Conservation (phyloP, 2,329 filamentous ascomycete species). For the Penicillium sp. region DNA sequence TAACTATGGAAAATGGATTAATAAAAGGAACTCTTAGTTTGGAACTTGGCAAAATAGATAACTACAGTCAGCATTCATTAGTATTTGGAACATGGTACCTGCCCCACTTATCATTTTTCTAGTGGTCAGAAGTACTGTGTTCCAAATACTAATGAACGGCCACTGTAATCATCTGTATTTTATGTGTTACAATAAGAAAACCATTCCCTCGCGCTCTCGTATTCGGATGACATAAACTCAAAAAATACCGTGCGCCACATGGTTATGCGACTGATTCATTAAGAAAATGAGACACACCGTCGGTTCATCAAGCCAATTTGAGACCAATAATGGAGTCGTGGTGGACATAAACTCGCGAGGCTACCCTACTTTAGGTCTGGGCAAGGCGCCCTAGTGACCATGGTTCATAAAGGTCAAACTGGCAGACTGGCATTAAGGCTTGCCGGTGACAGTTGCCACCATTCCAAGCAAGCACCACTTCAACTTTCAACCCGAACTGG, state of each 20-base stretch:
- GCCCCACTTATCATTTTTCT: no score
- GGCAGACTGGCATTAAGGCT: constrained; percentile 25
- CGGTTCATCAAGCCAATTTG: constrained; percentile 22
- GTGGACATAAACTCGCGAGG: constrained; percentile 5
- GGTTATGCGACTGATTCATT: constrained; percentile 26
- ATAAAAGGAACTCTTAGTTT: not conserved
- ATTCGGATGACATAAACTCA: constrained; percentile 29
- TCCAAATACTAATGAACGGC: no score
- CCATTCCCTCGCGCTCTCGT: constrained; percentile 21
- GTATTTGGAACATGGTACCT: no score
- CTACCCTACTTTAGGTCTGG: constrained; percentile 1
- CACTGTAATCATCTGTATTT: not conserved
- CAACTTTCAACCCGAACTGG: not conserved
- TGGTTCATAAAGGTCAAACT: constrained; percentile 20
- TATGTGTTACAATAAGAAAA: not conserved
- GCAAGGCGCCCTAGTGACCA: constrained; percentile 20
- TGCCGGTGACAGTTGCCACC: constrained; percentile 32
- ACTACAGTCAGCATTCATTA: no score
- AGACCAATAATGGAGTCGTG: constrained; percentile 7
- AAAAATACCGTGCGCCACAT: constrained; percentile 31
- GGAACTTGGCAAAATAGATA: not conserved
- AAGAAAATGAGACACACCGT: constrained; percentile 18
- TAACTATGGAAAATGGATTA: not conserved
- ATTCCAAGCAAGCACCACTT: not conserved
- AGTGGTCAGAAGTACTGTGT: no score